These are phyloP conservation scores for Carex cristatella DNA, from an alignment of 176 grass and related monocot species.

Conservation along the genomic window DNA sequence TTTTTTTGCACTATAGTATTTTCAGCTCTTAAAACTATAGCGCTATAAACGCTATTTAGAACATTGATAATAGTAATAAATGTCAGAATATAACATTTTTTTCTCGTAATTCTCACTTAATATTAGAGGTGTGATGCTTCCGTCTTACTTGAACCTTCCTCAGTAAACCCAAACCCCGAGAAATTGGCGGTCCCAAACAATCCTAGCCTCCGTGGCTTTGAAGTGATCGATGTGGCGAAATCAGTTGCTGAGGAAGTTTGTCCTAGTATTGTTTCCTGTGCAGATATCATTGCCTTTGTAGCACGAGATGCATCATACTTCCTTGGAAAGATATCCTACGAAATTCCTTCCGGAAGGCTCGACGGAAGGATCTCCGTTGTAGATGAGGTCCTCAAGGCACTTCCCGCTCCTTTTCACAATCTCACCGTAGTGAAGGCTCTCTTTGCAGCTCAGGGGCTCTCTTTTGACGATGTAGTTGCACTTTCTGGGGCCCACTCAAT, in stretches of 20 bases:
- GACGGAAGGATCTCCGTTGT: background rate
- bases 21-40: too few relatives aligned
- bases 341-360: background rate
- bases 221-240: background rate
- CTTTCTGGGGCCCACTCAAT: slow-evolving; percentile 34
- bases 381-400: background rate
- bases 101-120: background rate
- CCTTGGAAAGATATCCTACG: background rate
- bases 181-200: background rate
- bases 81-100: background rate
- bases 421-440: background rate
- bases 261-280: background rate
- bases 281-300: slow-evolving; percentile 7
- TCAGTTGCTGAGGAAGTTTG: background rate
- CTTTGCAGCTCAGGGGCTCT: slow-evolving; percentile 18
- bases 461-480: slow-evolving; percentile 17
- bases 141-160: background rate
- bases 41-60: too few relatives aligned
- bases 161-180: background rate
- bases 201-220: slow-evolving; percentile 3
- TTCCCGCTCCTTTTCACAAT: slow-evolving; percentile 6
- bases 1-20: too few relatives aligned
- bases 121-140: slow-evolving; percentile 1
- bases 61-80: background rate
- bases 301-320: background rate